Evolutionary conservation across 2,329 filamentous ascomycete genomes (phyloP).

Genomic region (Pseudophaeomoniella oleicola): DNA sequence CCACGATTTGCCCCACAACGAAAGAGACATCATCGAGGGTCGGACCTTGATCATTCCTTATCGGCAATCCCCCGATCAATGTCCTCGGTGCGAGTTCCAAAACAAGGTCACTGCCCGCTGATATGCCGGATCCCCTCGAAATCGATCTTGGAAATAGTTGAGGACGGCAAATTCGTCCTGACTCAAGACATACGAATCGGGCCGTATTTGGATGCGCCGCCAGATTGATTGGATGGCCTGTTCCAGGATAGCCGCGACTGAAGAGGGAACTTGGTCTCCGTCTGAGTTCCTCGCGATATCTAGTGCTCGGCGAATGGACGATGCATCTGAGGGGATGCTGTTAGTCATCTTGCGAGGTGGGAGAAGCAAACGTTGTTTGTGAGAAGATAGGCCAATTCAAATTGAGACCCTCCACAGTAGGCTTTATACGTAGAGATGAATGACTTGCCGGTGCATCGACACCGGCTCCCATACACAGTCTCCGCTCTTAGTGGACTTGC

Average conservation of each 20-base stretch:
- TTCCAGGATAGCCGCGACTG: slow-evolving; percentile 52
- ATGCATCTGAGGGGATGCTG: slow-evolving; percentile 10
- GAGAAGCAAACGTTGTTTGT: too few species aligned
- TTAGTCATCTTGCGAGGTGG: too few species aligned
- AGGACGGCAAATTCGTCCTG: slow-evolving; percentile 71
- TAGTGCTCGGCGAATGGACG: slow-evolving; percentile 51
- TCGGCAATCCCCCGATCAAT: too few species aligned
- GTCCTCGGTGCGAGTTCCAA: slow-evolving; percentile 22
- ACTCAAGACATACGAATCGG: slow-evolving; percentile 56
- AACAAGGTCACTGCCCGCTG: slow-evolving; percentile 40
- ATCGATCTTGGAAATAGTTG: slow-evolving; percentile 66
- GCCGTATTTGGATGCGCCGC: slow-evolving; percentile 49
- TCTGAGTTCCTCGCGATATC: slow-evolving; percentile 62
- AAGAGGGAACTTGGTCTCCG: slow-evolving; percentile 48
- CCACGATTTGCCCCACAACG: too few species aligned
- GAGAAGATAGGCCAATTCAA: too few species aligned
- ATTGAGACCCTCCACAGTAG: too few species aligned
- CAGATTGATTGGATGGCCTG: slow-evolving; percentile 50
- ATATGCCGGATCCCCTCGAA: slow-evolving; percentile 36
- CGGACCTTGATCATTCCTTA: too few species aligned
- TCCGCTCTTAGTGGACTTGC: too few species aligned
- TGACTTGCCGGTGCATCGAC: too few species aligned
- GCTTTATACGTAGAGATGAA: too few species aligned
- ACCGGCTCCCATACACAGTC: too few species aligned
- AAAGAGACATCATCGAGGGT: too few species aligned